Base-by-base conservation (phyloP, 2,329 filamentous ascomycete genomes). In the Fusarium transvaalense region DNA sequence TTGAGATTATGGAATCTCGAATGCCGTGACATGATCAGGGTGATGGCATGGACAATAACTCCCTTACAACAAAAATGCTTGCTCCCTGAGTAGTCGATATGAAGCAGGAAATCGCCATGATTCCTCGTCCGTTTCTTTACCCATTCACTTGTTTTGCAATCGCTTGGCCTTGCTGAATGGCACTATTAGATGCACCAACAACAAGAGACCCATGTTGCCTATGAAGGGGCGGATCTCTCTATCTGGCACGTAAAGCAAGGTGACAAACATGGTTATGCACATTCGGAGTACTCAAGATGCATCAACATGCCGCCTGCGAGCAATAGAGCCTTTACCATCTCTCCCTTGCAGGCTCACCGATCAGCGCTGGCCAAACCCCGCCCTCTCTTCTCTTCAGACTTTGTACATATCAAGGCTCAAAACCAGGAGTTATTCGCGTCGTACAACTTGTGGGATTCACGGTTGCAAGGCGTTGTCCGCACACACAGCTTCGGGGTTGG, bases 301-400 rank as follows among this genome's bases (percentile, higher is more conserved):
- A 47, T 42, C 51, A 46, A 56, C 14, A 25, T 58, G 27, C 17
- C 25, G 57, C 53, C 45, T 41, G 34, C 19, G n/a, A 32, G 52
- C 17, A 32, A 51, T 54, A 32, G 43, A 62, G 61, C 31, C 62
- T 42, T 38, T 29, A 39, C 32, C 45, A 71, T 65, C 69, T 25
- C 23, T 25, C 6, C 68, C 71, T 74, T 72, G 58, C 62, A 71
- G 60, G 42, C 45, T 57, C 61, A 27, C 47, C 41, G 71, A 71
- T 71, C 71, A 71, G 67, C 58, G 62, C 54, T 47, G 59, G 53
- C 47, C 23, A 71, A 64, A 66, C 62, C 51, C 66, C 71, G 62
- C 66, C 60, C 43, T 48, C 64, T 63, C 46, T 70, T 64, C 71
- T 43, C 52, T 73, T 73, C 68, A 50, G 68, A 63, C 68, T 50